Evolutionary conservation across 306 rosid species (phyloP).

Genomic region (Bauhinia variegata): DNA sequence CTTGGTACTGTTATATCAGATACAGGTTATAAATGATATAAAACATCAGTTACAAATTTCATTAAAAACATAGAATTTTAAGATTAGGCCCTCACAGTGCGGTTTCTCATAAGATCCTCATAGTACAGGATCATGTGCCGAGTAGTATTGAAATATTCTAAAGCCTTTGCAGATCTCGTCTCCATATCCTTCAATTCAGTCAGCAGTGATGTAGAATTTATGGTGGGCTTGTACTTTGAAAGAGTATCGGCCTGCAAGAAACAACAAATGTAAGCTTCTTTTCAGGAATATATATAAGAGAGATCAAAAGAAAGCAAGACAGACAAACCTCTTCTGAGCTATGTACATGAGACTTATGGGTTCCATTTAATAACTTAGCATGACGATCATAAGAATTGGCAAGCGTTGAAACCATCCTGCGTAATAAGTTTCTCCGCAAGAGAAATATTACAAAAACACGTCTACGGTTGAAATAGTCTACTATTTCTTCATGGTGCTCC

Average conservation of each 20-base stretch:
- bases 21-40: no score
- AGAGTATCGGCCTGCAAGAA: constrained; percentile 73
- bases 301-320: constrained; percentile 18
- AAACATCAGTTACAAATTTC: background rate
- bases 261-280: constrained; percentile 29
- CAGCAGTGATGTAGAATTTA: constrained; percentile 65
- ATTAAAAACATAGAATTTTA: constrained; percentile 1
- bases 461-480: constrained; percentile 72
- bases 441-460: constrained; percentile 82
- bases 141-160: constrained; percentile 73
- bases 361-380: constrained; percentile 91
- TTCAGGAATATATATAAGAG: constrained; percentile 11
- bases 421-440: constrained; percentile 76
- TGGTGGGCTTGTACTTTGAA: constrained; percentile 75
- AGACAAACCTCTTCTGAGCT: constrained; percentile 73
- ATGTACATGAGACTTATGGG: constrained; percentile 95
- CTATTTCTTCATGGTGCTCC: constrained; percentile 77
- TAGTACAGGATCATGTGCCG: constrained; percentile 77
- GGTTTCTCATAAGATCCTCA: constrained; percentile 77
- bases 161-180: constrained; percentile 54
- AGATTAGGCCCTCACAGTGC: constrained; percentile 57
- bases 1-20: no score
- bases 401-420: constrained; percentile 77
- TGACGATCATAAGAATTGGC: constrained; percentile 91
- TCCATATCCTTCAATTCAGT: constrained; percentile 72